Evolutionary conservation across 73 alveolate genomes (phyloP), one percentile per base, ranked within the genome.

Genomic region (Halteria grandinella): DNA sequence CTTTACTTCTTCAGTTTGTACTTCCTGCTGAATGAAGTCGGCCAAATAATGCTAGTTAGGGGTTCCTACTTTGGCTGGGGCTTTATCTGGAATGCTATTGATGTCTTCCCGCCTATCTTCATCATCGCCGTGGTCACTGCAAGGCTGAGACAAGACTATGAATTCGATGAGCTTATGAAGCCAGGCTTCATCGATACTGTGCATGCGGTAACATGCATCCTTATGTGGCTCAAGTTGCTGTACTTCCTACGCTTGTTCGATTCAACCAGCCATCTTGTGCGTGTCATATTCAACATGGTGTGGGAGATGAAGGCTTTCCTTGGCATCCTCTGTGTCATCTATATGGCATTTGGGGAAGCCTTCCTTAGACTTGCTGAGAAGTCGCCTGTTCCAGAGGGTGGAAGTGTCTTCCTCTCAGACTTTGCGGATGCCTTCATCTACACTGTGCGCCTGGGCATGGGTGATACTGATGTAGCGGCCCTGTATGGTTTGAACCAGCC

Each of bases 241-340:
- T 63, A 63, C 32, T 59, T 75, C 47, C 33, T 55, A 4, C 59
- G 88, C 43, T 12, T 75, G 1, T 60, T 59, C 53, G 20, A 23
- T 17, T 1, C 15, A 4, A 75, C 88, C 4, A 72, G 57, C 44
- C 50, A 69, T 44, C 23, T 75, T 1, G 37, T 55, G n/a, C 41
- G 72, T 24, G 43, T 58, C 48, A 23, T 75, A n/a, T 24, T 69
- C 55, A 33, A 17, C 10, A 71, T 75, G 70, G 17, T 55, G 1
- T 28, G 47, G 45, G 90, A 52, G 10, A 51, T 79, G 84, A 64
- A 69, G 51, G 41, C 28, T 21, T 79, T 79, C 66, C 40, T 79
- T 14, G 27, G 50, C 18, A 69, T 79, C 2, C 49, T 79, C 14
- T 6, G n/a, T 0, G 29, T 79, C 12, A 29, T 48, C 8, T n/a